Conservation (phyloP, 192 early-diverging fungal species). For the Coemansia pectinata region DNA sequence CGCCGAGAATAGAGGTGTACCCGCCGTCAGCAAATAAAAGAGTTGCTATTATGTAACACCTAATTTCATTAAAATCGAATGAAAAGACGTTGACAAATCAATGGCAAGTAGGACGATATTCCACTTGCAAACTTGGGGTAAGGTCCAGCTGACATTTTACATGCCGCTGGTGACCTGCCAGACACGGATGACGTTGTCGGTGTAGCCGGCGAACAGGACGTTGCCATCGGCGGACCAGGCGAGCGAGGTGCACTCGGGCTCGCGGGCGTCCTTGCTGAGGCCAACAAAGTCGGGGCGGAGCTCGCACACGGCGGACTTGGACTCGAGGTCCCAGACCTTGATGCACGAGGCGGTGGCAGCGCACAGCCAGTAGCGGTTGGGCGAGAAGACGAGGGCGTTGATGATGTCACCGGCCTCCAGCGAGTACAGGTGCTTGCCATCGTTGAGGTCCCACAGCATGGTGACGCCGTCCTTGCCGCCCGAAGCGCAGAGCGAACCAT, state of each 20-base stretch:
- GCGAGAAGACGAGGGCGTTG: slow-evolving; percentile 98
- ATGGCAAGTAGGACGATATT: slow-evolving; percentile 53
- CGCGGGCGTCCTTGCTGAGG: slow-evolving; percentile 71
- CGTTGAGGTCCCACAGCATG: slow-evolving; percentile 99
- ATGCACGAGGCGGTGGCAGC: slow-evolving; percentile 93
- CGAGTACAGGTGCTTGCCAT: slow-evolving; percentile 99
- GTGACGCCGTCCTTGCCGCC: slow-evolving; percentile 99
- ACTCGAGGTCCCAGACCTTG: slow-evolving; percentile 99
- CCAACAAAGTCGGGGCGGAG: slow-evolving; percentile 73
- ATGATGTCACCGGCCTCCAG: slow-evolving; percentile 94
- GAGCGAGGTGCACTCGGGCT: slow-evolving; percentile 91
- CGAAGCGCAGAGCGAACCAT: slow-evolving; percentile 99
- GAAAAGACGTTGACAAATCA: not conserved
- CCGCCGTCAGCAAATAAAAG: slow-evolving; percentile 13
- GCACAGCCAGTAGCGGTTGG: slow-evolving; percentile 99
- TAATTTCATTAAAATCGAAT: slow-evolving; percentile 3
- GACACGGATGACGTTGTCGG: slow-evolving; percentile 84
- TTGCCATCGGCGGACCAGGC: slow-evolving; percentile 99
- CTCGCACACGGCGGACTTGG: slow-evolving; percentile 96
- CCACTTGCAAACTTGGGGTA: slow-evolving; percentile 48
- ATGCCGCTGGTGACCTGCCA: slow-evolving; percentile 74
- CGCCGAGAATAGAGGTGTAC: not conserved
- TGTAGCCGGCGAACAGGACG: slow-evolving; percentile 98
- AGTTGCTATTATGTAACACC: not conserved
- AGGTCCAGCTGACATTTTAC: slow-evolving; percentile 16